Percentiles rank a stretch among this genome's conserved stretches.
These are phyloP conservation scores for Arthrobotrys megalospora DNA, from an alignment of 2,329 filamentous ascomycete genomes.

Conservation along the genomic window DNA sequence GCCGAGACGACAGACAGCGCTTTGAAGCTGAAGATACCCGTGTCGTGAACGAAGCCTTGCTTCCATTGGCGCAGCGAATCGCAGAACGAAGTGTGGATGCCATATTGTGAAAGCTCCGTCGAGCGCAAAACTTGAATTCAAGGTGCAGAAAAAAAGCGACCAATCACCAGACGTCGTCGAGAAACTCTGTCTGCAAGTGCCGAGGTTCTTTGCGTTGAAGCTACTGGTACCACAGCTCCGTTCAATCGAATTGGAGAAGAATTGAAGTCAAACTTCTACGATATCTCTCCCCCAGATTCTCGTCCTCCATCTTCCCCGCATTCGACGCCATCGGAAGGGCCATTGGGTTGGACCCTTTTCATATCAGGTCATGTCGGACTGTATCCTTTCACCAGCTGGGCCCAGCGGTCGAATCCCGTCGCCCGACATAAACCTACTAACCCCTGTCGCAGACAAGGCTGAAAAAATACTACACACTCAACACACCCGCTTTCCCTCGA, in stretches of 20 bases:
- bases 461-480: not conserved
- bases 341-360: slow-evolving; percentile 14
- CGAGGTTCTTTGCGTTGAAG: slow-evolving; percentile 18
- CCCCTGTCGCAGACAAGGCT: not conserved
- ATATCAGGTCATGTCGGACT: slow-evolving; percentile 26
- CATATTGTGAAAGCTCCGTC: slow-evolving; percentile 38
- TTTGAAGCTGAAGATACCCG: slow-evolving; percentile 33
- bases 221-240: not conserved
- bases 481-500: no score
- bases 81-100: slow-evolving; percentile 54
- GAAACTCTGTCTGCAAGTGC: slow-evolving; percentile 13
- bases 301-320: slow-evolving; percentile 28
- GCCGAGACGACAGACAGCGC: slow-evolving; percentile 35
- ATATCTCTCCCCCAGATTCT: slow-evolving; percentile 14
- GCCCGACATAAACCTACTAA: slow-evolving; percentile 1
- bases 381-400: slow-evolving; percentile 21
- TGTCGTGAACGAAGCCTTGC: slow-evolving; percentile 14
- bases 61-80: slow-evolving; percentile 24
- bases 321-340: slow-evolving; percentile 15
- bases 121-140: slow-evolving; percentile 7
- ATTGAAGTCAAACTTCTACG: slow-evolving; percentile 5
- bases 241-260: slow-evolving; percentile 3
- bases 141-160: slow-evolving; percentile 12
- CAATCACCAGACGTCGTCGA: slow-evolving; percentile 16
- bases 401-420: slow-evolving; percentile 30